Percentiles rank a stretch among this genome's conserved stretches.
phyloP scores from a whole-genome alignment of 306 rosid species.

The Potentilla sterilis region DNA sequence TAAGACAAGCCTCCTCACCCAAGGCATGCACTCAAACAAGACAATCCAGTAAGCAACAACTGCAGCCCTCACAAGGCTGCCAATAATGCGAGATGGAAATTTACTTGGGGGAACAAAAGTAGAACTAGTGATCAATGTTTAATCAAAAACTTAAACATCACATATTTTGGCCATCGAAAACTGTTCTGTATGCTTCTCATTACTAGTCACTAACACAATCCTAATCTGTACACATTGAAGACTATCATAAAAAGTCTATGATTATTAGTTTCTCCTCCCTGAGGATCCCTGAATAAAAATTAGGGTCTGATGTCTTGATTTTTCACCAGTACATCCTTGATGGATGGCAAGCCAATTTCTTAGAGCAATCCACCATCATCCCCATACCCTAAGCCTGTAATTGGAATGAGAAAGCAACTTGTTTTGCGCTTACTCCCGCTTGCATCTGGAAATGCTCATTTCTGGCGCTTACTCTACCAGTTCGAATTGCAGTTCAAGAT shows the following conservation, averaged over 20 bases:
- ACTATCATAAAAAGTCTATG: slow-evolving; percentile 38
- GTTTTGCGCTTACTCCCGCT: slow-evolving; percentile 9
- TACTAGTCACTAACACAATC: slow-evolving; percentile 67
- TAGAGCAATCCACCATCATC: slow-evolving; percentile 37
- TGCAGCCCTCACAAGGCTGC: background rate
- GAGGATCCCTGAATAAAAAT: slow-evolving; percentile 53
- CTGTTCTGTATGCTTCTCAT: slow-evolving; percentile 53
- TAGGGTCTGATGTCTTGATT: slow-evolving; percentile 44
- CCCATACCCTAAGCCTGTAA: slow-evolving; percentile 29
- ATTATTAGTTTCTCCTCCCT: slow-evolving; percentile 42
- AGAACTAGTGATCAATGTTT: slow-evolving; percentile 34
- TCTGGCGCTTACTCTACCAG: slow-evolving; percentile 11
- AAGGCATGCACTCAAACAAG: background rate
- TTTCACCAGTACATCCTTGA: slow-evolving; percentile 45
- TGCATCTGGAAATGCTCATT: slow-evolving; percentile 12
- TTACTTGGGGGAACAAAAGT: slow-evolving; percentile 32
- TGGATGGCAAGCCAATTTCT: slow-evolving; percentile 43
- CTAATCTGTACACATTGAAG: slow-evolving; percentile 76
- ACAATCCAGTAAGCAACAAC: background rate
- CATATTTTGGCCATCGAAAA: slow-evolving; percentile 40
- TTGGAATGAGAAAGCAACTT: slow-evolving; percentile 27
- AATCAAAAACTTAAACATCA: slow-evolving; percentile 27
- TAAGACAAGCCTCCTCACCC: background rate
- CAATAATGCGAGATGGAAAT: slow-evolving; percentile 12
- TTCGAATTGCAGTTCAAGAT: slow-evolving; percentile 26